Evolutionary conservation across 352 stramenopile genomes (phyloP), one percentile per base, ranked within the genome.

Genomic region (Phytophthora rubi): DNA sequence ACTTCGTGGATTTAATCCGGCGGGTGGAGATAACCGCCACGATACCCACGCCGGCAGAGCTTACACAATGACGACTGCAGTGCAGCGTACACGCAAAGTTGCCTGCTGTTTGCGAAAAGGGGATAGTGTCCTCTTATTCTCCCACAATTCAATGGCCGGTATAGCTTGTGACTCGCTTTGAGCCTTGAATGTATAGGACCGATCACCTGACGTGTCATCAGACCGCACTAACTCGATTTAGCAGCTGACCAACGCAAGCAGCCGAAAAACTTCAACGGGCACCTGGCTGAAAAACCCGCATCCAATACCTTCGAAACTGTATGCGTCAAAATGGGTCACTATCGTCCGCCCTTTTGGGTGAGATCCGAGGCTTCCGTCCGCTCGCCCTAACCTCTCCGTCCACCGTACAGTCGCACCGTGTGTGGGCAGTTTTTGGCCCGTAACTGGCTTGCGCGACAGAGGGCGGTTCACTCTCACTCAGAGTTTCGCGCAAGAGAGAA

Each of bases 401-500:
- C 45, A 30, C 39, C 15, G 45, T 26, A 12, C n/a, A 15, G 13
- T 52, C 45, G 13, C 45, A 52, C 18, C 33, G 33, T 48, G 13
- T 48, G 13, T 48, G 42, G n/a, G 42, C 42, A 48, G 42, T 39
- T 39, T 39, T 39, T 39, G 33, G 33, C 23, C 13, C 33, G 33
- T 12, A 39, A 39, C 33, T 39, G 33, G 33, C 33, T 39, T 48
- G 42, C 42, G 15, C 12, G 8, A 48, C 6, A 48, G n/a, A 21
- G 6, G 42, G 68, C 33, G 8, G 33, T 12, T 15, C 33, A 7
- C 33, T 39, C 33, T 12, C 53, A 69, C 18, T 68, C 60, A 59
- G 59, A 64, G 68, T 79, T 79, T 79, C 62, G 54, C 44, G 58
- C 44, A 48, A 51, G 23, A 53, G 37, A 62, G 54, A 66, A 76